Evolutionary conservation across 371 early-diverging fungal species (phyloP), one percentile per base, ranked within the genome.

Genomic region (Globomyces sp.): DNA sequence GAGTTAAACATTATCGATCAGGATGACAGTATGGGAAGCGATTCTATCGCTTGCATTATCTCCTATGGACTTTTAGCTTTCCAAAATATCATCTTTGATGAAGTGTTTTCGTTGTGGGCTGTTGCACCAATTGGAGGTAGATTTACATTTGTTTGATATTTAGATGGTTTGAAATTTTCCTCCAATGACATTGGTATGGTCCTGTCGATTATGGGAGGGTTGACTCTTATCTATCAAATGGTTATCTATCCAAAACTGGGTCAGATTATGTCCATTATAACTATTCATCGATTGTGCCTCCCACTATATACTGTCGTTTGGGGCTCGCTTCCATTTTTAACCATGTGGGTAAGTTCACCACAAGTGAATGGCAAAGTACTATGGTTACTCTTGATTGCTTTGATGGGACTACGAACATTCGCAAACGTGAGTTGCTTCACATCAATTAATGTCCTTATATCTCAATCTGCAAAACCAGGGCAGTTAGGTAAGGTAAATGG

Each of bases 41-140:
- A 37, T 4, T 58, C 68, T 0, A 24, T 67, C 3, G 40, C 50
- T 34, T 10, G 61, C 2, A 77, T 76, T 36, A 43, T 67, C 1
- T 74, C 68, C 1, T 78, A 78, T 63, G 68, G 67, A 0, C 51
- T 80, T 9, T 62, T 90, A 64, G 78, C 86, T 3, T 80, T 92
- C n/a, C 86, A 88, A 55, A 76, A 85, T 4, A 87, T 90, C 59
- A 77, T 92, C 36, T 83, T 88, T 62, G 92, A 93, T 50, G 90
- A 91, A 72, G 77, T 89, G 0, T 87, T 88, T 41, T 80, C 85
- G 4, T 67, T 92, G 2, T 92, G 84, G 72, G 76, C 84, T 1
- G 85, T 81, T 11, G 78, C 82, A 34, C 65, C 74, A n/a, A 63
- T 79, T 49, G 63, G 57, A 2, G 72, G 76, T 24, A 24, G 24